Evolutionary conservation across 208 protist genomes (phyloP).

Genomic region (Leishmania amazonensis): DNA sequence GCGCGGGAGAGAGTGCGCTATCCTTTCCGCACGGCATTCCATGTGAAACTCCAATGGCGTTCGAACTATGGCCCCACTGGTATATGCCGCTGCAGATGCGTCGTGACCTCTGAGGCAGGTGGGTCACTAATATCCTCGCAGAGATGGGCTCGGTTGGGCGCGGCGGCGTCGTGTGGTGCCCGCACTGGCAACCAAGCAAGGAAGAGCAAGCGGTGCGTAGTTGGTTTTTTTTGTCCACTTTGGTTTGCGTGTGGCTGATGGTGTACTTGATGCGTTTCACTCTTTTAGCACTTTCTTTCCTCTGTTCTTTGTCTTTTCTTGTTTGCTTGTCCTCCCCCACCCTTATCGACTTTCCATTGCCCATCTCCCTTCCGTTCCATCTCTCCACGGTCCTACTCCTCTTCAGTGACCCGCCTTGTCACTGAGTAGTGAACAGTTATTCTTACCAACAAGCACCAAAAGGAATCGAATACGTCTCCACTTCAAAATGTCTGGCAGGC

Average conservation of each 20-base stretch:
- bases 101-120: background rate
- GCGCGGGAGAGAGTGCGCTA: background rate
- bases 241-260: background rate
- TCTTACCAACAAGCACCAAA: constrained; percentile 6
- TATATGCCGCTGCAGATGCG: background rate
- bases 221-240: background rate
- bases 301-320: background rate
- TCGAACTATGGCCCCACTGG: background rate
- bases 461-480: constrained; percentile 17
- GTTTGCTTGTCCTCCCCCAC: background rate
- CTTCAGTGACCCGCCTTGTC: background rate
- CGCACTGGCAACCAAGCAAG: background rate
- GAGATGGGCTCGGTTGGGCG: background rate
- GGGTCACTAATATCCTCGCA: background rate
- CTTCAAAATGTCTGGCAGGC: constrained; percentile 84
- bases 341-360: background rate
- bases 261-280: background rate
- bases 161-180: background rate
- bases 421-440: constrained; percentile 1
- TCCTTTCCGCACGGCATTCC: background rate
- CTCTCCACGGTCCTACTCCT: background rate
- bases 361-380: background rate
- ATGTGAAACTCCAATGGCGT: background rate
- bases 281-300: background rate
- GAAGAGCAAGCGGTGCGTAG: background rate